Conservation (phyloP, 73 alveolate species). For the Symbiodinium natans region DNA sequence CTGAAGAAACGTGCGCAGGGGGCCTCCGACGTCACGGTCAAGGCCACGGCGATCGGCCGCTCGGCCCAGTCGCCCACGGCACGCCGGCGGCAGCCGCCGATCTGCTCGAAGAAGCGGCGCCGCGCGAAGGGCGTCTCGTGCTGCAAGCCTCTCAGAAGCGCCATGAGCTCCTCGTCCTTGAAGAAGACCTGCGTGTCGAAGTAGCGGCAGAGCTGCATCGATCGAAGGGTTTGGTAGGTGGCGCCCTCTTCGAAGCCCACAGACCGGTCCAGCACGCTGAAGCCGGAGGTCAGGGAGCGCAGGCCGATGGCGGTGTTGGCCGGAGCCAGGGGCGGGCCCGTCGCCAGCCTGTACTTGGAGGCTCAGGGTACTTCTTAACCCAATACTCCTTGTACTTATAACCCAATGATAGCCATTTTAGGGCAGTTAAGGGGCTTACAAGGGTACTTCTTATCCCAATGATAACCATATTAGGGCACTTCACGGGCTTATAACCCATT, state of each 20-base stretch:
- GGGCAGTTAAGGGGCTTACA: too few species aligned
- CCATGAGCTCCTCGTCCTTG: slow-evolving; percentile 92
- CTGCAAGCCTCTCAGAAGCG: slow-evolving; percentile 76
- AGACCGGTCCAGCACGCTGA: slow-evolving; percentile 5
- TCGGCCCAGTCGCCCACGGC: slow-evolving; percentile 67
- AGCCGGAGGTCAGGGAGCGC: slow-evolving; percentile 75
- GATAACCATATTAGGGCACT: too few species aligned
- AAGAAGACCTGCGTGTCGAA: slow-evolving; percentile 86
- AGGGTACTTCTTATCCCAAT: too few species aligned
- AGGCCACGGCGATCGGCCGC: neutral
- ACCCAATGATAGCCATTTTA: too few species aligned
- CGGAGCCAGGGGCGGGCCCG: slow-evolving; percentile 75
- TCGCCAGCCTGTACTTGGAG: slow-evolving; percentile 11
- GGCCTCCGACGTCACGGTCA: neutral
- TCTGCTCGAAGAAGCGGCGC: slow-evolving; percentile 92
- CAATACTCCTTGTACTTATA: too few species aligned
- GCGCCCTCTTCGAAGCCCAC: slow-evolving; percentile 56
- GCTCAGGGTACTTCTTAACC: too few species aligned
- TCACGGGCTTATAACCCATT: too few species aligned
- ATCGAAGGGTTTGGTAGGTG: slow-evolving; percentile 77
- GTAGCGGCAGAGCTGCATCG: slow-evolving; percentile 94
- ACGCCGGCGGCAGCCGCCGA: slow-evolving; percentile 94
- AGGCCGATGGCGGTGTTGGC: slow-evolving; percentile 90
- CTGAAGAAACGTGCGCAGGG: too few species aligned
- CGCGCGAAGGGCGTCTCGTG: slow-evolving; percentile 94